These are phyloP conservation scores for Coniosporium tulheliwenetii DNA, from an alignment of 2,329 filamentous ascomycete species.

Conservation along the genomic window DNA sequence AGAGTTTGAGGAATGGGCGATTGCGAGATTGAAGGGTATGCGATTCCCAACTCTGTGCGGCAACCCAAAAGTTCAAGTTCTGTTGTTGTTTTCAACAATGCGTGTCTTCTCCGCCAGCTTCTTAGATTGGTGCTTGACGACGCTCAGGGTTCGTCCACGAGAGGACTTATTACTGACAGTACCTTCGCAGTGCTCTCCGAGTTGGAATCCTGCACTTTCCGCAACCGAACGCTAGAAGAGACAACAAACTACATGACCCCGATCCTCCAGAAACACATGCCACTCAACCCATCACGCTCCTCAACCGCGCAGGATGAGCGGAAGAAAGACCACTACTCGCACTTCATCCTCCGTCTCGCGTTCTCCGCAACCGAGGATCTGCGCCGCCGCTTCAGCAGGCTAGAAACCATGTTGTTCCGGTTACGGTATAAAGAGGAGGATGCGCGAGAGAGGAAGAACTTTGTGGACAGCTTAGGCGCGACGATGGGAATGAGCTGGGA, in stretches of 20 bases:
- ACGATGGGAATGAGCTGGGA: conserved; percentile 75
- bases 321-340: conserved; percentile 92
- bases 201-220: conserved; percentile 87
- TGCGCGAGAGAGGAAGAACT: conserved; percentile 52
- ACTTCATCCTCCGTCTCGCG: conserved; percentile 88
- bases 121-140: too few species aligned
- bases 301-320: conserved; percentile 52
- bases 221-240: conserved; percentile 74
- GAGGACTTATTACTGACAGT: conserved; percentile 1
- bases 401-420: conserved; percentile 81
- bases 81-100: too few species aligned
- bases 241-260: conserved; percentile 72
- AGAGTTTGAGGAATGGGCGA: conserved; percentile 98
- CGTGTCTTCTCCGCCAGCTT: too few species aligned
- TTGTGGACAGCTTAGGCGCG: conserved; percentile 58
- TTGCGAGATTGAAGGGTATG: conserved; percentile 67
- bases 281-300: conserved; percentile 55
- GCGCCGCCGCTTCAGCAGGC: conserved; percentile 66
- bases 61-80: too few species aligned
- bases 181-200: conserved; percentile 54
- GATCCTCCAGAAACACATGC: conserved; percentile 74
- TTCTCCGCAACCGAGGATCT: conserved; percentile 88
- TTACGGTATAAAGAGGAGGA: conserved; percentile 69
- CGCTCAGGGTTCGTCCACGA: background rate
- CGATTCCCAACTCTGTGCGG: background rate